A percentile compares a stretch with the other conserved stretches of the same genome.
Evolutionary conservation across 345 rosid genomes (phyloP).

Genomic region (Acer yangbiense): DNA sequence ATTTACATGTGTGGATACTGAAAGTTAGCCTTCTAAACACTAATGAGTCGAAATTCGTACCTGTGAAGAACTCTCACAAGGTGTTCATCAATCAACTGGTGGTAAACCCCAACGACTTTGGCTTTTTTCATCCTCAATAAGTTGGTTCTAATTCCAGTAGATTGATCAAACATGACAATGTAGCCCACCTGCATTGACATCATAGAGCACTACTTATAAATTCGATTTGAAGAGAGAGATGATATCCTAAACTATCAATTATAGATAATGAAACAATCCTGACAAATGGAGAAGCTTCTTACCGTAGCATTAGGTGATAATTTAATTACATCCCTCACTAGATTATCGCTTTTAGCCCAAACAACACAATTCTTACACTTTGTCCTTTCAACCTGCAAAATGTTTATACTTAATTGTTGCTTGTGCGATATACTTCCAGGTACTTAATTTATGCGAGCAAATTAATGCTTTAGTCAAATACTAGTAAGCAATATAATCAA

Average conservation of each 20-base stretch:
- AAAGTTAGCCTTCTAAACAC: not conserved
- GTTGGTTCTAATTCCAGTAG: conserved; percentile 54
- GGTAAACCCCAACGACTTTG: conserved; percentile 75
- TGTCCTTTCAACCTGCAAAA: conserved; percentile 62
- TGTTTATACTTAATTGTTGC: not conserved
- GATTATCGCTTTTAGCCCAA: conserved; percentile 91
- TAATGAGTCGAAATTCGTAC: conserved; percentile 38
- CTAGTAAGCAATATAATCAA: not conserved
- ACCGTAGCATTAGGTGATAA: conserved; percentile 58
- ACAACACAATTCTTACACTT: conserved; percentile 71
- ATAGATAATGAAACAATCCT: not conserved
- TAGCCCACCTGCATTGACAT: conserved; percentile 79
- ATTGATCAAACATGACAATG: conserved; percentile 79
- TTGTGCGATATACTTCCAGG: conserved; percentile 8
- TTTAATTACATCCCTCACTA: conserved; percentile 72
- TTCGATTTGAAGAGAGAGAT: not conserved
- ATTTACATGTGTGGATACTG: too few species aligned
- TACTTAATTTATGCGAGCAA: not conserved
- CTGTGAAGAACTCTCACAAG: conserved; percentile 58
- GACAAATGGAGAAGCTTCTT: conserved; percentile 26
- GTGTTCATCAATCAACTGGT: conserved; percentile 65
- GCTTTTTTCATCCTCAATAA: conserved; percentile 80
- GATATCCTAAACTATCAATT: not conserved
- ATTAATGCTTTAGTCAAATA: not conserved
- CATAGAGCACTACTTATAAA: not conserved